Percentiles rank a stretch among this genome's conserved stretches.
These are phyloP conservation scores for Magnusiomyces magnusii DNA, from an alignment of 1,139 yeast species.

Conservation along the genomic window DNA sequence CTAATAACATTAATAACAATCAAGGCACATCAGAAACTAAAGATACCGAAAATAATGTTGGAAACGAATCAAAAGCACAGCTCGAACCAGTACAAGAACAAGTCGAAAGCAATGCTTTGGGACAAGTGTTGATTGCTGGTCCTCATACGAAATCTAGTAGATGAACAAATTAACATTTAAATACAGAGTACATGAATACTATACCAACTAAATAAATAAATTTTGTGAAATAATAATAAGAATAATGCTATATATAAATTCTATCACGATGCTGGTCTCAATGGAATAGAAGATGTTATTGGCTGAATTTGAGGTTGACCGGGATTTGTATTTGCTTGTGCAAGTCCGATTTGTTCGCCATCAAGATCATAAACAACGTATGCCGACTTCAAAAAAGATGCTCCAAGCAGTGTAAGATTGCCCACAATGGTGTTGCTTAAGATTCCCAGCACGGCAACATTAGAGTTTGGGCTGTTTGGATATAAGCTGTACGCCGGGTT, in stretches of 20 bases:
- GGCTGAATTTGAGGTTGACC: background rate
- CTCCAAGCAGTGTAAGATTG: constrained; percentile 23
- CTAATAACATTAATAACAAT: background rate
- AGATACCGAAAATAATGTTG: background rate
- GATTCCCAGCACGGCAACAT: background rate
- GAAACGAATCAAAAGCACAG: background rate
- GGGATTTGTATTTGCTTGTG: constrained; percentile 4
- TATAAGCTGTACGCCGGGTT: constrained; percentile 36
- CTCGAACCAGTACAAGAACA: background rate
- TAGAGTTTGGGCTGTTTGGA: constrained; percentile 20
- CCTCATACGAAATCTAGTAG: background rate
- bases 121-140: background rate
- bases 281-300: background rate
- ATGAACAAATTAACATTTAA: background rate
- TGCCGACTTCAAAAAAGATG: constrained; percentile 23
- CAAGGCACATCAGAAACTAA: too few species aligned
- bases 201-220: too few species aligned
- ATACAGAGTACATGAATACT: too few species aligned
- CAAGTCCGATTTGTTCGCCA: constrained; percentile 9
- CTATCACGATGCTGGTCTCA: too few species aligned
- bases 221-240: too few species aligned
- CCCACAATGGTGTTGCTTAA: background rate
- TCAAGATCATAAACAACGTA: constrained; percentile 25
- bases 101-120: background rate
- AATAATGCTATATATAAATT: too few species aligned